These are phyloP conservation scores for Russula sp. DNA, from an alignment of 768 basidiomycete species.

Conservation along the genomic window DNA sequence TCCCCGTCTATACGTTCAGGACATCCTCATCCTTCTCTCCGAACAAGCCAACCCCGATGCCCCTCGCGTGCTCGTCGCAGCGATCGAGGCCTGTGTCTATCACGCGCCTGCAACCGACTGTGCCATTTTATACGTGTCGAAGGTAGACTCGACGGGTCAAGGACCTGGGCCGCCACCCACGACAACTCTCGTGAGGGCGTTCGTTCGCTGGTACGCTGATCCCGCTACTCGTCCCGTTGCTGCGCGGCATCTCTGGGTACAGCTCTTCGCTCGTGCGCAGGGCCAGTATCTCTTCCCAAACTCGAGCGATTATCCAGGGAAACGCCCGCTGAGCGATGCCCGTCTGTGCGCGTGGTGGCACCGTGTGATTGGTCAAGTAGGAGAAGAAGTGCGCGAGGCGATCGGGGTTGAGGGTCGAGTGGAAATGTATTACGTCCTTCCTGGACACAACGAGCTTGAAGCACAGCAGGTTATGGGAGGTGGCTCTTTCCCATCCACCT, in stretches of 20 bases:
- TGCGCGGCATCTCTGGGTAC: conserved; percentile 11
- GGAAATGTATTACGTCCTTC: conserved; percentile 55
- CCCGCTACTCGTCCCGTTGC: conserved; percentile 27
- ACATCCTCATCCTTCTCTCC: conserved; percentile 69
- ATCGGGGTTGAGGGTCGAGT: conserved; percentile 26
- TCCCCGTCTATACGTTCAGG: conserved; percentile 62
- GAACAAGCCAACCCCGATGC: conserved; percentile 46
- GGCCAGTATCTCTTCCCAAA: conserved; percentile 92
- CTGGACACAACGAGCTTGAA: conserved; percentile 62
- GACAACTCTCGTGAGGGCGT: conserved; percentile 52
- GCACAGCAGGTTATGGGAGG: conserved; percentile 50
- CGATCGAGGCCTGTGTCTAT: conserved; percentile 45
- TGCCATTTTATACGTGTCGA: conserved; percentile 63
- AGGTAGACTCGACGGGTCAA: conserved; percentile 91
- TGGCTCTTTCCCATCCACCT: conserved; percentile 24
- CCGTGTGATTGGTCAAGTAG: conserved; percentile 54
- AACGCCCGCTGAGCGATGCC: conserved; percentile 69
- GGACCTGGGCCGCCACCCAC: conserved; percentile 59
- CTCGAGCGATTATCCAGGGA: conserved; percentile 59
- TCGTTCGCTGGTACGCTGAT: conserved; percentile 36
- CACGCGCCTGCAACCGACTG: conserved; percentile 11
- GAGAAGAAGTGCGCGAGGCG: conserved; percentile 29
- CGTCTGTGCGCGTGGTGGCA: conserved; percentile 93
- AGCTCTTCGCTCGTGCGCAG: conserved; percentile 63
- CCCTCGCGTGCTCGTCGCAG: conserved; percentile 60